Evolutionary conservation across 371 early-diverging fungal genomes (phyloP).

Genomic region (Actinomortierella ambigua): DNA sequence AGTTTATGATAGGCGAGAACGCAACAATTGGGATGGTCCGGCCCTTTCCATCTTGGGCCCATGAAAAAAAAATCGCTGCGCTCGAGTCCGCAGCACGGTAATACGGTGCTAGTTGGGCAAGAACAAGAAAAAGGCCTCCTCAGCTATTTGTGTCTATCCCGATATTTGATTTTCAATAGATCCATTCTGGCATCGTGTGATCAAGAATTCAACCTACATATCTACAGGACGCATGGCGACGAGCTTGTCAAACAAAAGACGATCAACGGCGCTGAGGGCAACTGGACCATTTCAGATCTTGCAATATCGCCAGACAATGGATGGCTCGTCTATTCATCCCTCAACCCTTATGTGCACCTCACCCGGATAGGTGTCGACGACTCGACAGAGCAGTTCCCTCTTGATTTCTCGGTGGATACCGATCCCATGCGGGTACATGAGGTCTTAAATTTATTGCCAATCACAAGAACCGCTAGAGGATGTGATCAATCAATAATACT

Average conservation of each 20-base stretch:
- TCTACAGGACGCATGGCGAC: constrained; percentile 50
- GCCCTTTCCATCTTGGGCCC: too few species aligned
- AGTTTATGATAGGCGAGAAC: not conserved
- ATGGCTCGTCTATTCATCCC: constrained; percentile 62
- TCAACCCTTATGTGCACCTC: constrained; percentile 57
- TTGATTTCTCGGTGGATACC: constrained; percentile 46
- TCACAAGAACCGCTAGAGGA: too few species aligned
- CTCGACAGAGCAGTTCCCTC: constrained; percentile 31
- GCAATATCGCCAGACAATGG: constrained; percentile 50
- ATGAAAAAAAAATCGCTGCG: too few species aligned
- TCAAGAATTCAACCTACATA: constrained; percentile 55
- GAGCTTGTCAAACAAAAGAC: constrained; percentile 31
- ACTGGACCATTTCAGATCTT: constrained; percentile 62
- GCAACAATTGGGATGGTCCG: too few species aligned
- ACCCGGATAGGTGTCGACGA: constrained; percentile 49
- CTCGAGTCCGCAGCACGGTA: too few species aligned
- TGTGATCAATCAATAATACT: not conserved
- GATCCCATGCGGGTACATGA: constrained; percentile 41
- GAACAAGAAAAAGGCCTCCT: too few species aligned
- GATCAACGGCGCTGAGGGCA: constrained; percentile 47
- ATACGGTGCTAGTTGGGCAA: too few species aligned
- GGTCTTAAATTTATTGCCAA: not conserved
- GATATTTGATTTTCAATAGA: constrained; percentile 22
- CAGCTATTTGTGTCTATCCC: too few species aligned
- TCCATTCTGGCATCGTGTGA: constrained; percentile 55